Base-by-base conservation (phyloP, 208 protist species). In the Crithidia brevicula region DNA sequence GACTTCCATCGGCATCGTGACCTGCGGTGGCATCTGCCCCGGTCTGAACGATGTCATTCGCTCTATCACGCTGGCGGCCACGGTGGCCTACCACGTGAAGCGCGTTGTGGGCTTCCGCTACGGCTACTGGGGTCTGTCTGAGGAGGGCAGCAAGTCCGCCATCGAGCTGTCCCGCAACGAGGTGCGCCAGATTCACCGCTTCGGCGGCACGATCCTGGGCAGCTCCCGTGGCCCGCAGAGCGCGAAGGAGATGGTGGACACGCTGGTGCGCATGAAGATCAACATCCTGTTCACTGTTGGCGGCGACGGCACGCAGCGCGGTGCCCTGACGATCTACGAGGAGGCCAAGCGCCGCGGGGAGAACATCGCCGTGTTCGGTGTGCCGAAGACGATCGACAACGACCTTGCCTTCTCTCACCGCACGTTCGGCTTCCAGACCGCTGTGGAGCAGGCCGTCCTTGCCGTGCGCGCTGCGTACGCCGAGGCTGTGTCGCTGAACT, bases 371-470 rank as follows among this genome's bases (percentile, higher is more conserved):
- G 92, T 98, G 43, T 89, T 97, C 63, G 97, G 97, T 57, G 84
- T 98, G 57, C 96, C 96, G 52, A 98, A 98, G 84, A 98, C 97
- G 23, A 98, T 98, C 78, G 97, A 98, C 56, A 98, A 98, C 71
- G 97, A 98, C 65, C 86, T 98, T 51, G 72, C 77, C 74, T 97
- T 97, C 74, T 92, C 96, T 18, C 91, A 98, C 74, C 83, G 90
- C 62, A 97, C 95, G 54, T 98, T 98, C 67, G 96, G 96, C 38
- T 98, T 98, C 81, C 82, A 98, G 68, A 98, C 97, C 1, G 97
- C 97, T 31, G 95, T 98, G 33, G 94, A 98, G 63, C 78, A 95
- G 79, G 90, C 95, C 40, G 74, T 81, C 15, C 38, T 81, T 31
- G 94, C 95, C 23, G 89, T 98, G 46, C 84, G 91, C 38, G 87